phyloP scores from a whole-genome alignment of 2,329 filamentous ascomycete genomes.

The Talaromyces sp. region DNA sequence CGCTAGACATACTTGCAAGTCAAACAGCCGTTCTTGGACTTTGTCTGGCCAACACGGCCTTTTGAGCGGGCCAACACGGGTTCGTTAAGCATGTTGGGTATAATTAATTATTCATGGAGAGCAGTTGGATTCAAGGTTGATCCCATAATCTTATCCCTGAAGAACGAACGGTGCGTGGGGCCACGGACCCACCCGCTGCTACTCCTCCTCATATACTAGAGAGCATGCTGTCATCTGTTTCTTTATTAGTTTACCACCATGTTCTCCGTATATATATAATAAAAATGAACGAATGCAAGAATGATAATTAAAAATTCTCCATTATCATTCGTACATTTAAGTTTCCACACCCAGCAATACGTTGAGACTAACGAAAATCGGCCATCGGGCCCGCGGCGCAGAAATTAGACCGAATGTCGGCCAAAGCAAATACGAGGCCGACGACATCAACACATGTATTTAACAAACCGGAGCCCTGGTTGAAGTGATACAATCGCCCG shows the following conservation, averaged over 20 bases:
- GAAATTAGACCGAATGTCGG: not conserved
- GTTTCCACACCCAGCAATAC: too few relatives aligned
- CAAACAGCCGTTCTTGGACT: slow-evolving; percentile 24
- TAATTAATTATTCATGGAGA: not conserved
- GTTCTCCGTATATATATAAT: too few relatives aligned
- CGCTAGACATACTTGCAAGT: slow-evolving; percentile 27
- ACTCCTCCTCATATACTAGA: too few relatives aligned
- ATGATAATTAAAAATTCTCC: too few relatives aligned
- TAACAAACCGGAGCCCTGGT: too few relatives aligned
- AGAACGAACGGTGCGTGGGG: too few relatives aligned
- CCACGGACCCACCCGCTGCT: not conserved
- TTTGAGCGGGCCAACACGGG: not conserved
- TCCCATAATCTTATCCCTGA: too few relatives aligned
- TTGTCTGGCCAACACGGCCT: slow-evolving; percentile 9
- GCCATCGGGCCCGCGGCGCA: not conserved
- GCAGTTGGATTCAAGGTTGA: not conserved
- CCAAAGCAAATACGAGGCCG: not conserved
- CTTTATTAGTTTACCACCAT: too few relatives aligned
- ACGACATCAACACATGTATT: not conserved
- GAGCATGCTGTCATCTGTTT: too few relatives aligned
- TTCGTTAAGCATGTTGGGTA: not conserved
- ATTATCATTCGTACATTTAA: too few relatives aligned
- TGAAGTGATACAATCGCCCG: too few relatives aligned
- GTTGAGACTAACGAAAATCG: not conserved
- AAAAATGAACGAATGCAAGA: too few relatives aligned